Percentiles rank a stretch among this genome's conserved stretches.
phyloP scores from a whole-genome alignment of 2,329 filamentous ascomycete species.

The Calcarisporium arbuscula region DNA sequence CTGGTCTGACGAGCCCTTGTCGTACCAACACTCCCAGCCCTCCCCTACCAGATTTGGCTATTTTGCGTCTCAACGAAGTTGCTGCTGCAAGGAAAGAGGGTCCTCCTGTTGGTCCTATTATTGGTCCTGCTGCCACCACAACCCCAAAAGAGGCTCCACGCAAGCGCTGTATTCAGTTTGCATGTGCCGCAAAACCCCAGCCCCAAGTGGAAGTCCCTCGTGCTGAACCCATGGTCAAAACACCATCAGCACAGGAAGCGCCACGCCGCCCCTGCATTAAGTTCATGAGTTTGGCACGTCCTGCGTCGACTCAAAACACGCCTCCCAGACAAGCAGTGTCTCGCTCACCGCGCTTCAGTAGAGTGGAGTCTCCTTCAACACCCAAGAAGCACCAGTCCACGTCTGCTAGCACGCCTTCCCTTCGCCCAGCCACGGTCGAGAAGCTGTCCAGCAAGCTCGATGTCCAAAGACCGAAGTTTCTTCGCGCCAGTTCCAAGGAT shows the following conservation, averaged over 20 bases:
- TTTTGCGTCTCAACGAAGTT: constrained; percentile 26
- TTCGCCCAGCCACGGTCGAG: constrained; percentile 14
- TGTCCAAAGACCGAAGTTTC: constrained; percentile 34
- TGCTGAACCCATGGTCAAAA: constrained; percentile 25
- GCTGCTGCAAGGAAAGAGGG: constrained; percentile 29
- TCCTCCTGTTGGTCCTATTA: constrained; percentile 27
- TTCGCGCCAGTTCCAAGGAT: constrained; percentile 44
- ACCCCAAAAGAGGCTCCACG: constrained; percentile 41
- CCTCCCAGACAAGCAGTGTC: constrained; percentile 19
- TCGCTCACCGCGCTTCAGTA: constrained; percentile 10
- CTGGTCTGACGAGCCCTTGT: constrained; percentile 83
- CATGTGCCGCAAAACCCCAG: constrained; percentile 63
- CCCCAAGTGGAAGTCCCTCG: constrained; percentile 31
- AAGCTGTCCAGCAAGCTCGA: constrained; percentile 16
- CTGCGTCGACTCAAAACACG: constrained; percentile 34
- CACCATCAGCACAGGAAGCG: constrained; percentile 28
- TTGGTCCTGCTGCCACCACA: too few relatives aligned
- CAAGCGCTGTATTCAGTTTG: constrained; percentile 90
- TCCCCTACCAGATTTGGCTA: constrained; percentile 57
- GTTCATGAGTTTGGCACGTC: constrained; percentile 63
- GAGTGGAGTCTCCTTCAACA: constrained; percentile 23
- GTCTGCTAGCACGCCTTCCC: constrained; percentile 14
- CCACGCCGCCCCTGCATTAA: constrained; percentile 61
- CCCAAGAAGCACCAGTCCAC: constrained; percentile 21
- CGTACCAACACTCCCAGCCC: constrained; percentile 84